These are phyloP conservation scores for Calonectria hawksworthii DNA, from an alignment of 2,329 filamentous ascomycete species.

Conservation along the genomic window DNA sequence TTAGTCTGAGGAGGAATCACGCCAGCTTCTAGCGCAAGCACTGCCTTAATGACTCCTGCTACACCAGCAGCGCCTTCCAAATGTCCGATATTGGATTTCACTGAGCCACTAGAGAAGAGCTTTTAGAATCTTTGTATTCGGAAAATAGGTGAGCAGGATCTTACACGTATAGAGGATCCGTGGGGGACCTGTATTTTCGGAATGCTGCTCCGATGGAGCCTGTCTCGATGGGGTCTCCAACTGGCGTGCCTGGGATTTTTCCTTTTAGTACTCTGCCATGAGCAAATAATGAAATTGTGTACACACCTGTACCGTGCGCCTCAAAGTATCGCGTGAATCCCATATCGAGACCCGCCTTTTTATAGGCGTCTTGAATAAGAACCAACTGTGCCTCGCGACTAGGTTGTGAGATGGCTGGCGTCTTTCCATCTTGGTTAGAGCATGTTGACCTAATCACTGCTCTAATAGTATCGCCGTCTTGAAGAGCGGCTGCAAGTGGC, in stretches of 20 bases:
- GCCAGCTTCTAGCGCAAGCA: slow-evolving; percentile 27
- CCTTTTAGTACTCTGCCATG: too few relatives aligned
- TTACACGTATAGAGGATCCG: slow-evolving; percentile 2
- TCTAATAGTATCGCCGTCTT: slow-evolving; percentile 54
- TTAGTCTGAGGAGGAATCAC: slow-evolving; percentile 32
- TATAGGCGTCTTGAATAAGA: slow-evolving; percentile 49
- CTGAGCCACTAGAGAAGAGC: slow-evolving; percentile 21
- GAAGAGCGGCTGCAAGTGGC: slow-evolving; percentile 60
- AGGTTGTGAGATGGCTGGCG: slow-evolving; percentile 53
- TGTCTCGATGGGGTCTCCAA: not conserved
- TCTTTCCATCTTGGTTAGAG: slow-evolving; percentile 57
- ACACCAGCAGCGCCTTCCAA: slow-evolving; percentile 34
- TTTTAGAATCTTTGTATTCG: not conserved
- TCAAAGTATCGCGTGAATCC: slow-evolving; percentile 49
- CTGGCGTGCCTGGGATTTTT: not conserved
- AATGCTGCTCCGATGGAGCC: slow-evolving; percentile 2
- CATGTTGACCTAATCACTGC: slow-evolving; percentile 50
- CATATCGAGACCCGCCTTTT: slow-evolving; percentile 42
- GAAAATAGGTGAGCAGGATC: fast-evolving
- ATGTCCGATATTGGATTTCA: slow-evolving; percentile 47
- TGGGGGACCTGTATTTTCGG: not conserved
- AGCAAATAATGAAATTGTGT: too few relatives aligned
- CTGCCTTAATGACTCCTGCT: slow-evolving; percentile 29
- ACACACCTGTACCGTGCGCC: slow-evolving; percentile 40
- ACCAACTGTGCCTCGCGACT: slow-evolving; percentile 30